Evolutionary conservation across 352 stramenopile species (phyloP).

Genomic region (Globisporangium splendens): DNA sequence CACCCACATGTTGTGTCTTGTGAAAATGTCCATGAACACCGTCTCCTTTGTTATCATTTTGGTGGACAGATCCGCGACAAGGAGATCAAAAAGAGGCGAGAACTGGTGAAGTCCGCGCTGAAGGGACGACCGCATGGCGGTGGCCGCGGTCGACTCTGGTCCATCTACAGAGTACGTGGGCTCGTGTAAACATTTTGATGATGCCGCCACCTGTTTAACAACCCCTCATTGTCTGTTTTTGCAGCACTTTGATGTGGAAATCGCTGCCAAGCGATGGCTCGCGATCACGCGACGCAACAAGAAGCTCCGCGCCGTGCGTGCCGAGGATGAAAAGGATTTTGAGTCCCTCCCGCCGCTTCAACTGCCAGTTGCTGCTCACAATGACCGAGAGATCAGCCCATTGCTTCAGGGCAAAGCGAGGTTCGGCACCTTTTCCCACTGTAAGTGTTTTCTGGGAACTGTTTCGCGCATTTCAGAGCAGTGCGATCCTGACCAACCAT

Average conservation of each 20-base stretch:
- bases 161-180: constrained; percentile 54
- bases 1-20: background rate
- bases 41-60: background rate
- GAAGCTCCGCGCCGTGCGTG: constrained; percentile 32
- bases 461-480: background rate
- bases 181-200: background rate
- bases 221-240: background rate
- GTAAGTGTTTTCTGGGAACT: background rate
- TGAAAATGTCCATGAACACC: too few species aligned
- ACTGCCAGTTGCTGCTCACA: background rate
- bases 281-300: constrained; percentile 56
- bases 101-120: constrained; percentile 46
- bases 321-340: constrained; percentile 67
- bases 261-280: constrained; percentile 60
- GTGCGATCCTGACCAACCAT: background rate
- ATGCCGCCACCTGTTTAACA: background rate
- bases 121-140: constrained; percentile 42
- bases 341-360: constrained; percentile 42
- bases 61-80: constrained; percentile 44
- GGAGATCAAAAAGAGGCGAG: constrained; percentile 40
- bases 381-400: background rate
- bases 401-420: constrained; percentile 17
- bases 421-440: constrained; percentile 41
- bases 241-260: constrained; percentile 67
- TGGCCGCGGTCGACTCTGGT: constrained; percentile 51